These are phyloP conservation scores for Gracilaria domingensis DNA, from an alignment of 23 red algal species.

Conservation along the genomic window DNA sequence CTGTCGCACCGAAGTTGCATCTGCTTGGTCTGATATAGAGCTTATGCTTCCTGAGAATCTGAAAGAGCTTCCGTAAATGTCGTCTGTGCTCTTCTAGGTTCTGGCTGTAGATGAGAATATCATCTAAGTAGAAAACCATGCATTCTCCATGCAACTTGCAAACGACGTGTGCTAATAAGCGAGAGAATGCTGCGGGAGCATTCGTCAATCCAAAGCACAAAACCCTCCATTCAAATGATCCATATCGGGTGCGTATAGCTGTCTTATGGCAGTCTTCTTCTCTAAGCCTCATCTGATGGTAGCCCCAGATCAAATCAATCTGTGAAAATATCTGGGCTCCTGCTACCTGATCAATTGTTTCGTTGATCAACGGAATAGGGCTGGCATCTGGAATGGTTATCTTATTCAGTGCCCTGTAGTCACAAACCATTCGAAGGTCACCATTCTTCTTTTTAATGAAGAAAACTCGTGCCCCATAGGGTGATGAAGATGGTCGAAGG, in stretches of 20 bases:
- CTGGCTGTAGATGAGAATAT: slow-evolving; percentile 41
- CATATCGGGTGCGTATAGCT: slow-evolving; percentile 35
- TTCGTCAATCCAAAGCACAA: slow-evolving; percentile 36
- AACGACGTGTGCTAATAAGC: slow-evolving; percentile 11
- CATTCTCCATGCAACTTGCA: slow-evolving; percentile 25
- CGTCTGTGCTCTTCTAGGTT: slow-evolving; percentile 18
- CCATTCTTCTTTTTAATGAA: slow-evolving; percentile 43
- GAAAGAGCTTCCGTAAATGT: slow-evolving; percentile 14
- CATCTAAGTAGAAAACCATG: slow-evolving; percentile 36
- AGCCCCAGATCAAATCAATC: slow-evolving; percentile 45
- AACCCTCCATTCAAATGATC: slow-evolving; percentile 39
- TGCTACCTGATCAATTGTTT: slow-evolving; percentile 51
- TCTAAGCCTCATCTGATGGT: slow-evolving; percentile 49
- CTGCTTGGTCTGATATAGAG: slow-evolving; percentile 31
- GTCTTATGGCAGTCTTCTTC: slow-evolving; percentile 44
- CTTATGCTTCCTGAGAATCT: slow-evolving; percentile 24
- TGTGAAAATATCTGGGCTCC: slow-evolving; percentile 44
- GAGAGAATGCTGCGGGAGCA: slow-evolving; percentile 34
- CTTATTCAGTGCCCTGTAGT: slow-evolving; percentile 23
- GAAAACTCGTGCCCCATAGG: slow-evolving; percentile 45
- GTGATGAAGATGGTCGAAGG: slow-evolving; percentile 3
- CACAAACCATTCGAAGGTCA: slow-evolving; percentile 29
- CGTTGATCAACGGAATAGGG: slow-evolving; percentile 47
- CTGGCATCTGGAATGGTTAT: slow-evolving; percentile 45
- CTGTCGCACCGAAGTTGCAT: not conserved